Base-by-base conservation (phyloP, 176 grass and related monocot species). In the Elymus sibiricus region DNA sequence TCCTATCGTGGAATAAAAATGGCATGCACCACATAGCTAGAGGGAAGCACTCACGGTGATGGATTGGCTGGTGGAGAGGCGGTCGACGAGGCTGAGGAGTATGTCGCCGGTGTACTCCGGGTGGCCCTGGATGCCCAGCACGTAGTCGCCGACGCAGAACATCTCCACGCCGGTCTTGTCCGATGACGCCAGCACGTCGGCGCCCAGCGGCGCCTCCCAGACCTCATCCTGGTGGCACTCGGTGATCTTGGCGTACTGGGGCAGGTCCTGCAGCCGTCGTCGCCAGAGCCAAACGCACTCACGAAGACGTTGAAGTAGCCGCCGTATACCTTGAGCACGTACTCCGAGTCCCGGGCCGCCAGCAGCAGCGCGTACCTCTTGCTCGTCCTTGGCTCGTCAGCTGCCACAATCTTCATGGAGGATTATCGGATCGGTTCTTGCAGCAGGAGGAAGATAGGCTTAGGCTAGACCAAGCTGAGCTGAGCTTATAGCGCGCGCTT, bases 81-180 rank as follows among this genome's bases (percentile, higher is more conserved):
- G 96, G 63, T 94, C 88, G 28, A 95, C 86, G 79, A 98, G 83
- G 85, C 85, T 98, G 12, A 71, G 64, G 74, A 95, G 62, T 47
- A 98, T 95, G 86, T 98, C 96, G 63, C 76, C 82, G 9, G 86
- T 92, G 90, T 98, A 98, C 86, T 98, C 96, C 7, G 96, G 93
- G 86, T 98, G 96, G 2, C 93, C 93, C 84, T 95, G 96, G 88
- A 98, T 92, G 58, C 96, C 96, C 9, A 98, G 79, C 66, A 94
- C 66, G 64, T 84, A 74, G 12, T 94, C 86, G 26, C 86, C 93
- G 27, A 89, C 51, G 70, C 85, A 87, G 65, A 98, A 98, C 93
- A 95, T 88, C 91, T 98, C 96, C 1, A 95, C 88, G 47, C 86
- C 70, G 0, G 94, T 82, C 79, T 91, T 94, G 71, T 92, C 86